Base-by-base conservation (phyloP, 2,329 filamentous ascomycete genomes). In the Diaporthe sp. region DNA sequence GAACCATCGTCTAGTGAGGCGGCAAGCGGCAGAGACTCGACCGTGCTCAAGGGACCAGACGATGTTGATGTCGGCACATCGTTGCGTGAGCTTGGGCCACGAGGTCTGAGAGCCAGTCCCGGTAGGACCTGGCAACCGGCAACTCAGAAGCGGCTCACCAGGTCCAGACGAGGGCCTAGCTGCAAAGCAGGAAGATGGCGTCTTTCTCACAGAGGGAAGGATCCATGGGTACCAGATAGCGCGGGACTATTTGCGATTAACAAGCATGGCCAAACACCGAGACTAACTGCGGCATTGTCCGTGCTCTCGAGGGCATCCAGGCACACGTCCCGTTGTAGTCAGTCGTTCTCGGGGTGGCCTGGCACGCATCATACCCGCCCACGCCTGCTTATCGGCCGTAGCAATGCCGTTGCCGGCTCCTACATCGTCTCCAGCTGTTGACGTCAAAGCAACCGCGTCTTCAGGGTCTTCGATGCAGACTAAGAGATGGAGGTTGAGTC, bases 41-140 rank as follows among this genome's bases (percentile, higher is more conserved):
- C 33, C 45, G 45, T 67, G 64, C 45, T 40, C 15, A 28, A 68
- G 47, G 30, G 30, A 30, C 45, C 38, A 35, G 8, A 67, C 15
- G 28, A 38, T 28, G 9, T 17, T 35, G 7, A 52, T 33, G 25
- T 35, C 61, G 40, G 42, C 13, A n/a, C 64, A 54, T 45, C 47
- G 64, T 28, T 28, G 45, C n/a, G 64, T 40, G 64, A 68, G 64
- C 64, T 68, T 68, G 50, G 64, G 15, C 64, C 64, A 30, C 64
- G 33, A 68, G 64, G 64, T 45, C 64, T 40, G 64, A 68, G 64
- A 40, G 47, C 33, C 17, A 10, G 19, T n/a, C n/a, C n/a, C n/a
- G n/a, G n/a, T 68, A 40, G 64, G 2, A 54, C n/a, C 22, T 40
- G 45, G 47, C 15, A 68, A 22, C n/a, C 47, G 64, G 47, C 45